phyloP scores from a whole-genome alignment of 2,329 filamentous ascomycete species.

The Penicillium sp. region DNA sequence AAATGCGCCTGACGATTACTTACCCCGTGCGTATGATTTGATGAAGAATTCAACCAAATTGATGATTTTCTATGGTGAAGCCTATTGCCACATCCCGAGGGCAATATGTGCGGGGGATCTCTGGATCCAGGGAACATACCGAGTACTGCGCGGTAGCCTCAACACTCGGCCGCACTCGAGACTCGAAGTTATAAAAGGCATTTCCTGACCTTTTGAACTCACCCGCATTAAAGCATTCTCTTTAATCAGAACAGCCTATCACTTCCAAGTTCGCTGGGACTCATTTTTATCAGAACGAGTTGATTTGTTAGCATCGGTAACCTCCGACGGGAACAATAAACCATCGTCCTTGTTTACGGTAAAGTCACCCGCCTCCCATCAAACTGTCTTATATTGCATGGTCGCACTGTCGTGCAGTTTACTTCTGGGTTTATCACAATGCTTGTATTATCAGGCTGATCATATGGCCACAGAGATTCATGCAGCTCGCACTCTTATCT shows the following conservation, averaged over 20 bases:
- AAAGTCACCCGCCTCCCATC: conserved; percentile 3
- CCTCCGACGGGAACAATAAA: conserved; percentile 20
- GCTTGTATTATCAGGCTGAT: conserved; percentile 5
- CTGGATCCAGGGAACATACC: no score
- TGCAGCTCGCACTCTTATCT: background rate
- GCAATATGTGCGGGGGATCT: background rate
- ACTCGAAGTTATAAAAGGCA: conserved; percentile 1
- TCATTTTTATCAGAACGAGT: background rate
- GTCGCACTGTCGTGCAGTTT: conserved; percentile 10
- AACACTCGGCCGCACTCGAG: background rate
- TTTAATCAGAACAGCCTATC: background rate
- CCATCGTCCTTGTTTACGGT: conserved; percentile 14
- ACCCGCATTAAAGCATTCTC: background rate
- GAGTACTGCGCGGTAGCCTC: background rate
- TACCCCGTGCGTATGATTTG: conserved; percentile 1
- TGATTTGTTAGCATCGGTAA: conserved; percentile 20
- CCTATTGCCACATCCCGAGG: conserved; percentile 4
- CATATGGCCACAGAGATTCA: background rate
- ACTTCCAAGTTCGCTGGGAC: background rate
- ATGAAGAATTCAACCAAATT: background rate
- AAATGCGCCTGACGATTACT: no score
- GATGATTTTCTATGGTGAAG: no score
- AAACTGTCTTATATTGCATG: conserved; percentile 8
- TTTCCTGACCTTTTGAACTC: background rate
- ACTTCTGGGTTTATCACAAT: conserved; percentile 6